phyloP scores from a whole-genome alignment of 305 asterid species.

The Solanum hybrid region DNA sequence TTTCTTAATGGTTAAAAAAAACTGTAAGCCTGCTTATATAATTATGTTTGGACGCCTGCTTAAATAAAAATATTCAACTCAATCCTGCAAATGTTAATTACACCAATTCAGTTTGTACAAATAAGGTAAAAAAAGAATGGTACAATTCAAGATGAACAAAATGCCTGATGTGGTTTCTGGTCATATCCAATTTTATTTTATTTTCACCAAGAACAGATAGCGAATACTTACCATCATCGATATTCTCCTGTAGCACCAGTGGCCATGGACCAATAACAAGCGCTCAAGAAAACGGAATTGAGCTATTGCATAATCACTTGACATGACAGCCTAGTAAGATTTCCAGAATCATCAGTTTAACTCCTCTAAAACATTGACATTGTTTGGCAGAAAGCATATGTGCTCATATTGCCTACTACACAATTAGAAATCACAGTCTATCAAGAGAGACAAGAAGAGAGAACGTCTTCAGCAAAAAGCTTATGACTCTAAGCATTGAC shows the following conservation, averaged over 20 bases:
- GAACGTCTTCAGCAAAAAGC: not conserved
- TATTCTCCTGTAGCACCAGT: constrained; percentile 98
- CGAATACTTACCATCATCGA: constrained; percentile 68
- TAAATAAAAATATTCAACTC: not conserved
- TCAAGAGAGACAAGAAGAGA: not conserved
- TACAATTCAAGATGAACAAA: not conserved
- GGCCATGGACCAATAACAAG: constrained; percentile 88
- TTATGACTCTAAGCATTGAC: not conserved
- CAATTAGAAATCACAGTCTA: not conserved
- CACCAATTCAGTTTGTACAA: not conserved
- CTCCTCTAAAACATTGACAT: not conserved
- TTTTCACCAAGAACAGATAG: not conserved
- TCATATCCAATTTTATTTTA: not conserved
- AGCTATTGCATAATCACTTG: constrained; percentile 88
- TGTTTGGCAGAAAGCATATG: not conserved
- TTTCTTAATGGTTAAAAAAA: not conserved
- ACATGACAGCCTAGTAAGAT: constrained; percentile 75
- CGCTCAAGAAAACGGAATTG: constrained; percentile 94
- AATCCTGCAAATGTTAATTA: not conserved
- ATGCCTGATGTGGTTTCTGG: not conserved
- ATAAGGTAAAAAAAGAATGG: not conserved
- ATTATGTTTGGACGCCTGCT: not conserved
- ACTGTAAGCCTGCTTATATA: not conserved
- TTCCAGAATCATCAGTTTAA: constrained; percentile 7
- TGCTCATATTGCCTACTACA: not conserved